These are phyloP conservation scores for Diaporthe velutina DNA, from an alignment of 2,329 filamentous ascomycete species.

Conservation along the genomic window DNA sequence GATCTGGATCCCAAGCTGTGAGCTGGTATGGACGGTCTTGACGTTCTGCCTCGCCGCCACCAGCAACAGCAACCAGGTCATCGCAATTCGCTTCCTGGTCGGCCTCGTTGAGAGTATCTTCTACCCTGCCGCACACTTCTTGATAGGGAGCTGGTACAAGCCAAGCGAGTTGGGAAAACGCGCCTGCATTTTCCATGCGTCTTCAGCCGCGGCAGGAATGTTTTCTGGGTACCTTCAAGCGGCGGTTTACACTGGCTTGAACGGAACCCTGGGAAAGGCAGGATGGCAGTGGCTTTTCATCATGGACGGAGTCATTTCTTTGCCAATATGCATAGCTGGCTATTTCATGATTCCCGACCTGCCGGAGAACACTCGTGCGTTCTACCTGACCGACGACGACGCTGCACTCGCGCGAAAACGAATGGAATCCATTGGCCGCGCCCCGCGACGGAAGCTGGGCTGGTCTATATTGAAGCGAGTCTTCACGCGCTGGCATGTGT, in stretches of 20 bases:
- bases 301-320: slow-evolving; percentile 55
- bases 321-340: slow-evolving; percentile 49
- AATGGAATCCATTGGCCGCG: slow-evolving; percentile 48
- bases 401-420: slow-evolving; percentile 46
- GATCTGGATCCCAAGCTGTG: slow-evolving; percentile 55
- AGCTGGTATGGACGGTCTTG: slow-evolving; percentile 51
- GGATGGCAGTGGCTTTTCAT: slow-evolving; percentile 63
- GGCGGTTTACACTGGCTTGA: slow-evolving; percentile 54
- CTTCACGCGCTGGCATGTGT: slow-evolving; percentile 52
- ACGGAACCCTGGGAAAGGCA: slow-evolving; percentile 51
- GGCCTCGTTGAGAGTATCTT: slow-evolving; percentile 55
- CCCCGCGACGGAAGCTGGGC: slow-evolving; percentile 49
- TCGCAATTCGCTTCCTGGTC: slow-evolving; percentile 58
- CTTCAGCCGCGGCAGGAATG: slow-evolving; percentile 54
- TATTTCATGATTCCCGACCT: slow-evolving; percentile 51
- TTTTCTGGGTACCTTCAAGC: slow-evolving; percentile 59
- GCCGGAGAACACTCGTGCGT: slow-evolving; percentile 44
- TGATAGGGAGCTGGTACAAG: slow-evolving; percentile 60
- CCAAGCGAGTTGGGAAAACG: slow-evolving; percentile 57
- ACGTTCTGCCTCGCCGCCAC: slow-evolving; percentile 54
- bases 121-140: slow-evolving; percentile 53
- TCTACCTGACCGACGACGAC: slow-evolving; percentile 47
- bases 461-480: slow-evolving; percentile 42
- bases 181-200: slow-evolving; percentile 56
- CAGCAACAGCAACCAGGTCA: slow-evolving; percentile 53